phyloP scores from a whole-genome alignment of 1,284 basidiomycete species.

The Sanghuangporus baumii region DNA sequence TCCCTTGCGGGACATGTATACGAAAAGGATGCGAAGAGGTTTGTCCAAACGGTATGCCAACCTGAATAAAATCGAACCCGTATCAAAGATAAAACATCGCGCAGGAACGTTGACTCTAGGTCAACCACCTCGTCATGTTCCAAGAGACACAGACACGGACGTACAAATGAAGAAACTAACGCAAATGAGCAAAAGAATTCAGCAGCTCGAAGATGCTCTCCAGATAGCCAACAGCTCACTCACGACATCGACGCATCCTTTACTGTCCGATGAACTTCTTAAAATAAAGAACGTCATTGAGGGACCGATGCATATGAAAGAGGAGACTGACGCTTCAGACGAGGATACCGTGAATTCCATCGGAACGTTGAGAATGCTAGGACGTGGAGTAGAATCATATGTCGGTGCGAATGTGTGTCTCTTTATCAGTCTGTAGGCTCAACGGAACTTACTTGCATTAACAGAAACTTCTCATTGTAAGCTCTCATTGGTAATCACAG shows the following conservation, averaged over 20 bases:
- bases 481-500: not conserved
- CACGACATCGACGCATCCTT: slow-evolving; percentile 21
- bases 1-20: slow-evolving; percentile 17
- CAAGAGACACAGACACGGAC: slow-evolving; percentile 20
- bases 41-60: slow-evolving; percentile 15
- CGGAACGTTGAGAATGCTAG: slow-evolving; percentile 11
- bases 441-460: not conserved
- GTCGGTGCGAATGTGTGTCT: slow-evolving; percentile 13
- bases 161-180: slow-evolving; percentile 20
- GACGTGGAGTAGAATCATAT: slow-evolving; percentile 6
- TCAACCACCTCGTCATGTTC: slow-evolving; percentile 1
- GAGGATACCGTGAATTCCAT: slow-evolving; percentile 6
- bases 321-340: slow-evolving; percentile 1
- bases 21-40: slow-evolving; percentile 13
- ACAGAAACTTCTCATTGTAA: not conserved
- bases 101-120: slow-evolving; percentile 1
- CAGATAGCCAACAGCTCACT: slow-evolving; percentile 15
- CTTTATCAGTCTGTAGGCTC: not conserved
- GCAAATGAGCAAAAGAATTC: slow-evolving; percentile 20
- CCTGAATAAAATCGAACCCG: not conserved
- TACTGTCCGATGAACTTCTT: slow-evolving; percentile 24
- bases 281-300: slow-evolving; percentile 19
- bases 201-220: slow-evolving; percentile 22
- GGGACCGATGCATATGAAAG: not conserved
- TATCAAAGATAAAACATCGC: not conserved